A percentile compares a stretch with the other conserved stretches of the same genome.
Evolutionary conservation across 352 stramenopile species (phyloP).

Genomic region (Phytophthora vignae): DNA sequence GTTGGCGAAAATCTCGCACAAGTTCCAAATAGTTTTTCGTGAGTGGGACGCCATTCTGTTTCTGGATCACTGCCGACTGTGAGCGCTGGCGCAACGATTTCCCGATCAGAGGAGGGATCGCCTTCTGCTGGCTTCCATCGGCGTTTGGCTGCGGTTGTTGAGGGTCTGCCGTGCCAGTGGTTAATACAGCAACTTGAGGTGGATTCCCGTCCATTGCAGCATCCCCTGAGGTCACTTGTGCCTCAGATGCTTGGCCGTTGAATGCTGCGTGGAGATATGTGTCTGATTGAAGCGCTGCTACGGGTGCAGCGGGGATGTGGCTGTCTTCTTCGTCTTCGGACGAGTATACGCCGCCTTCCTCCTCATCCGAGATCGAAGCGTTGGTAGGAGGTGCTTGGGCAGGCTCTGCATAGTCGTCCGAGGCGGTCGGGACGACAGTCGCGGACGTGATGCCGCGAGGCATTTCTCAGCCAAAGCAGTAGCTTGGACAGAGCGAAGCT

Average conservation of each 20-base stretch:
- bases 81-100: conserved; percentile 25
- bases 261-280: conserved; percentile 28
- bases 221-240: background rate
- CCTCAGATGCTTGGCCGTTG: background rate
- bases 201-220: background rate
- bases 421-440: conserved; percentile 31
- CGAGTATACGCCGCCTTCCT: conserved; percentile 8
- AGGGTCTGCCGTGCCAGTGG: background rate
- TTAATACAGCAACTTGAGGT: background rate
- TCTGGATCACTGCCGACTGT: conserved; percentile 27
- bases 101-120: conserved; percentile 4
- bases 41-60: conserved; percentile 25
- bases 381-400: background rate
- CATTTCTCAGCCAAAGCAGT: conserved; percentile 16
- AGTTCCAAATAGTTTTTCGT: conserved; percentile 70
- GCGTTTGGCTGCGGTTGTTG: background rate
- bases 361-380: conserved; percentile 1
- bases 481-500: background rate
- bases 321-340: conserved; percentile 1
- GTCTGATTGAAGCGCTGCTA: conserved; percentile 3
- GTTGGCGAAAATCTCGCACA: conserved; percentile 53
- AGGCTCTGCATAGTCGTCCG: conserved; percentile 7
- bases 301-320: background rate
- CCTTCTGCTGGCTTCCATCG: background rate
- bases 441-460: conserved; percentile 17